Evolutionary conservation across 192 early-diverging fungal species (phyloP).

Genomic region (Podila clonocystis): DNA sequence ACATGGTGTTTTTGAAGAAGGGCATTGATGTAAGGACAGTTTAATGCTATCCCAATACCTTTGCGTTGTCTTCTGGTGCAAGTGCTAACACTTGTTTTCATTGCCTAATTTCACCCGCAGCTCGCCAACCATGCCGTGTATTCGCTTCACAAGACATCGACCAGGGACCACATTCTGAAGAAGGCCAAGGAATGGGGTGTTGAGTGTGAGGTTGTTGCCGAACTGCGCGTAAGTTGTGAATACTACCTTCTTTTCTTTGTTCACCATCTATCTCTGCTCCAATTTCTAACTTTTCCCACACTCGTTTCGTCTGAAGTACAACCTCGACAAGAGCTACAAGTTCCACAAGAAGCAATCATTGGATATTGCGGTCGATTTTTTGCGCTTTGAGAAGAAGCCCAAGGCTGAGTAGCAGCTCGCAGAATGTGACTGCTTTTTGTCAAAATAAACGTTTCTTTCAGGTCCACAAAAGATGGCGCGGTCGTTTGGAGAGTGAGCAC

Average conservation of each 20-base stretch:
- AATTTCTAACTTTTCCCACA: too few species aligned
- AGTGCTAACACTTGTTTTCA: background rate
- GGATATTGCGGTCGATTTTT: slow-evolving; percentile 78
- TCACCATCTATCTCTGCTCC: background rate
- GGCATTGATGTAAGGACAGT: slow-evolving; percentile 63
- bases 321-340: slow-evolving; percentile 83
- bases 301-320: slow-evolving; percentile 57
- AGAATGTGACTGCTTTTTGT: background rate
- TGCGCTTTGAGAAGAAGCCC: slow-evolving; percentile 62
- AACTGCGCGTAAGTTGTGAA: slow-evolving; percentile 63
- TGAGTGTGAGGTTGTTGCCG: slow-evolving; percentile 75
- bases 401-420: background rate
- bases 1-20: slow-evolving; percentile 77
- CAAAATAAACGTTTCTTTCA: too few species aligned
- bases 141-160: slow-evolving; percentile 83
- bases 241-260: background rate
- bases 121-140: slow-evolving; percentile 74
- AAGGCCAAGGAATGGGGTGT: slow-evolving; percentile 81
- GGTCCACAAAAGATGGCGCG: too few species aligned
- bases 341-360: slow-evolving; percentile 80
- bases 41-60: too few species aligned
- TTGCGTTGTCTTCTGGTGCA: background rate
- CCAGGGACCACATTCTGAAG: slow-evolving; percentile 73
- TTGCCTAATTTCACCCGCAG: slow-evolving; percentile 26
- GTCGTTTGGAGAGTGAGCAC: too few species aligned